phyloP scores from a whole-genome alignment of 208 protist genomes.

The Zelonia costaricensis region DNA sequence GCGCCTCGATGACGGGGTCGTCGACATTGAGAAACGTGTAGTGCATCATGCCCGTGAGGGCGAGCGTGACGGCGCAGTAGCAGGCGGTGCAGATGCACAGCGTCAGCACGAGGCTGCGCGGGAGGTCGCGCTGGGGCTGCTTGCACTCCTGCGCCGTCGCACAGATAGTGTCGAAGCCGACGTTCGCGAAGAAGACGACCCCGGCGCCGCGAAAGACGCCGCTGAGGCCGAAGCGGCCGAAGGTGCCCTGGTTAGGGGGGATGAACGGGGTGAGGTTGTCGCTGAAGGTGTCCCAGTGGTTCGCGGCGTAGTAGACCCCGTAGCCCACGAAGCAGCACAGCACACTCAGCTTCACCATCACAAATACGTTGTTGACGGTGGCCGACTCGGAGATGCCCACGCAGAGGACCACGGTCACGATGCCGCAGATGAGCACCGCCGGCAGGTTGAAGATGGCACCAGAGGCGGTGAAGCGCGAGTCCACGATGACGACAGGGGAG shows the following conservation, averaged over 20 bases:
- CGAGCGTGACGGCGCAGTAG: constrained; percentile 22
- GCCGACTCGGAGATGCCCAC: constrained; percentile 20
- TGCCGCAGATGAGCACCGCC: constrained; percentile 12
- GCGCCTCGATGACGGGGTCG: constrained; percentile 11
- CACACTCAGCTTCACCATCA: constrained; percentile 15
- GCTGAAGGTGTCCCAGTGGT: constrained; percentile 16
- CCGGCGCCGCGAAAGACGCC: constrained; percentile 22
- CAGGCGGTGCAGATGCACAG: constrained; percentile 12
- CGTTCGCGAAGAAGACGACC: constrained; percentile 26
- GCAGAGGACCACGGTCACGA: constrained; percentile 17
- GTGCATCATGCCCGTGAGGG: constrained; percentile 18
- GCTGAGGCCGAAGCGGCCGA: constrained; percentile 19
- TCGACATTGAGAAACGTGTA: constrained; percentile 17
- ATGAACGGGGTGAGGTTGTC: constrained; percentile 18
- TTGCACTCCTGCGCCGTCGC: constrained; percentile 25
- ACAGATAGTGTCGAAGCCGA: constrained; percentile 31
- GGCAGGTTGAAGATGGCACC: constrained; percentile 12
- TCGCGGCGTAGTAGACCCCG: constrained; percentile 15
- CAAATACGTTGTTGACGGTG: constrained; percentile 19
- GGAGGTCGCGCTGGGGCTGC: constrained; percentile 19
- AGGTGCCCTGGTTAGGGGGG: constrained; percentile 6
- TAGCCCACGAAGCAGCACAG: constrained; percentile 24
- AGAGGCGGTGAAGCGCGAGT: constrained; percentile 7
- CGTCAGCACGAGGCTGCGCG: constrained; percentile 18
- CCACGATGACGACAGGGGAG: constrained; percentile 2